Evolutionary conservation across 768 basidiomycete genomes (phyloP).

Genomic region (Hypholoma fasciculare): DNA sequence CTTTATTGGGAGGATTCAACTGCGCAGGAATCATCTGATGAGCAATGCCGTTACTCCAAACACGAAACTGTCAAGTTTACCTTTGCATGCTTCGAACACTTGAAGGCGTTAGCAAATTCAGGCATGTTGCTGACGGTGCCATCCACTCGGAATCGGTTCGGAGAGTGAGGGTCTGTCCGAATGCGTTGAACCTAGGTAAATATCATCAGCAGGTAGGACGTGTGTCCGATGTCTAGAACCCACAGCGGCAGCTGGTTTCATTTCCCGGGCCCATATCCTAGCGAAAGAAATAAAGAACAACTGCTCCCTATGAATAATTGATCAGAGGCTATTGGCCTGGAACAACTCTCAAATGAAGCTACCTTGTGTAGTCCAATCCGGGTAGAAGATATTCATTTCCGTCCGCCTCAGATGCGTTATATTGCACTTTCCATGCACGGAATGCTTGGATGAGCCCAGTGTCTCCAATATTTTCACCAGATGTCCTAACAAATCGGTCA

Average conservation of each 20-base stretch:
- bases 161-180: constrained; percentile 89
- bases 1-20: constrained; percentile 82
- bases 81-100: constrained; percentile 75
- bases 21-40: constrained; percentile 24
- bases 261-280: constrained; percentile 83
- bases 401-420: constrained; percentile 50
- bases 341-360: constrained; percentile 7
- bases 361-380: constrained; percentile 77
- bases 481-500: constrained; percentile 56
- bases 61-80: constrained; percentile 38
- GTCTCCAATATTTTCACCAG: constrained; percentile 92
- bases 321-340: not conserved
- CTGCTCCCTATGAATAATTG: constrained; percentile 64
- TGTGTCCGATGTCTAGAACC: constrained; percentile 17
- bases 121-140: constrained; percentile 88
- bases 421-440: constrained; percentile 88
- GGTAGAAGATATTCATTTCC: constrained; percentile 78
- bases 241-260: constrained; percentile 77
- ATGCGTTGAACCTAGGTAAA: constrained; percentile 65
- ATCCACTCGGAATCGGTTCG: constrained; percentile 74
- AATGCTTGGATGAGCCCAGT: constrained; percentile 83
- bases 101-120: constrained; percentile 87
- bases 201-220: not conserved
- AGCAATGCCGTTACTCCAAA: not conserved
- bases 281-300: constrained; percentile 93